A percentile compares a stretch with the other conserved stretches of the same genome.
phyloP scores from a whole-genome alignment of 2,329 filamentous ascomycete species.

The Fusarium verrucosum region DNA sequence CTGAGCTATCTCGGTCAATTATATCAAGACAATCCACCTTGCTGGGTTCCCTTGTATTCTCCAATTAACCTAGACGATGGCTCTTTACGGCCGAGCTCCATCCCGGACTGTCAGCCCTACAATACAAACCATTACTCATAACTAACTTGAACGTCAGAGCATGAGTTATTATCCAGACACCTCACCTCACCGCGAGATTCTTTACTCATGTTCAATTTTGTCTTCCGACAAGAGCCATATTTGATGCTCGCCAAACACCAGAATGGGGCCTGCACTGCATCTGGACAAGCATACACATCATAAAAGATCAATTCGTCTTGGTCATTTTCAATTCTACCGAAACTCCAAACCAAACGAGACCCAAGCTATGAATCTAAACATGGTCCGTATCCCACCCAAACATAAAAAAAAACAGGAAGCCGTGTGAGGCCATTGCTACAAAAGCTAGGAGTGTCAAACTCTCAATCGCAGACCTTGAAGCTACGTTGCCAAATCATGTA shows the following conservation, averaged over 20 bases:
- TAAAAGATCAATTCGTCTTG: not conserved
- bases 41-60: not conserved
- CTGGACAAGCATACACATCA: rapidly evolving
- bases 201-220: not conserved
- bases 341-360: slow-evolving; percentile 23
- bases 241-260: not conserved
- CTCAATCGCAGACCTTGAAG: not conserved
- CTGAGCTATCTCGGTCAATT: slow-evolving; percentile 22
- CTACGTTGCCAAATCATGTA: not conserved
- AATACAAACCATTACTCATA: not conserved
- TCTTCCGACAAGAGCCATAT: not conserved
- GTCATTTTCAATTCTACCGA: slow-evolving; percentile 5
- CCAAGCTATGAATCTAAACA: slow-evolving; percentile 14
- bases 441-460: not conserved
- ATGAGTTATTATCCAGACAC: not conserved
- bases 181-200: no score
- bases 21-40: not conserved
- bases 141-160: not conserved
- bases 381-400: not conserved
- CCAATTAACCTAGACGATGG: not conserved
- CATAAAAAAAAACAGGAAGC: not conserved
- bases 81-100: not conserved
- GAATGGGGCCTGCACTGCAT: not conserved
- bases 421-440: not conserved
- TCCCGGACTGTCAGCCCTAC: slow-evolving; percentile 6